Evolutionary conservation across 108 stramenopile genomes (phyloP).

Genomic region (Thalassiosira profunda): DNA sequence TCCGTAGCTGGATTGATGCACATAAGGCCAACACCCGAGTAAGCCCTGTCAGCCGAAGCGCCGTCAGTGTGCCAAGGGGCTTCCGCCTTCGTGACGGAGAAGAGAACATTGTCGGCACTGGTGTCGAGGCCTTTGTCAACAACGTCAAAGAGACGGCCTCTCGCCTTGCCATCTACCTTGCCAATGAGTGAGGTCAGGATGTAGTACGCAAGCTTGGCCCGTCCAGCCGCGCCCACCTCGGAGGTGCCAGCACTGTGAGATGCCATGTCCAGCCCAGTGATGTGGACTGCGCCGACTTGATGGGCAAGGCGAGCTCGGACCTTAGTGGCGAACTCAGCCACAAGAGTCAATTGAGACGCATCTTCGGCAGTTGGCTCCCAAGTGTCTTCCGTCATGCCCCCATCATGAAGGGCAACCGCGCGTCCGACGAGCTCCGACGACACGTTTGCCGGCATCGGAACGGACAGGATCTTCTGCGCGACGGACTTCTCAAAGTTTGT

Average conservation of each 20-base stretch:
- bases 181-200: slow-evolving; percentile 3
- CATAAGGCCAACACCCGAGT: slow-evolving; percentile 11
- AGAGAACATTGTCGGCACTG: slow-evolving; percentile 12
- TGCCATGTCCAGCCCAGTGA: not conserved
- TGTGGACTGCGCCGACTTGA: not conserved
- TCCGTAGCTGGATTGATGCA: slow-evolving; percentile 16
- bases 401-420: too few species aligned
- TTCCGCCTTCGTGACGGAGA: slow-evolving; percentile 24
- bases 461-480: too few species aligned
- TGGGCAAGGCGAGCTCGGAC: not conserved
- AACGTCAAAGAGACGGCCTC: slow-evolving; percentile 11
- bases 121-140: slow-evolving; percentile 1
- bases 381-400: too few species aligned
- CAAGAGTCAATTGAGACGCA: too few species aligned
- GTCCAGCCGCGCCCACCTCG: too few species aligned
- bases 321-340: not conserved
- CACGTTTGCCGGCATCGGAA: too few species aligned
- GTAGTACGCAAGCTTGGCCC: slow-evolving; percentile 24
- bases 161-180: slow-evolving; percentile 12
- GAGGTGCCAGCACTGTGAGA: too few species aligned
- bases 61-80: slow-evolving; percentile 25
- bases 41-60: slow-evolving; percentile 18
- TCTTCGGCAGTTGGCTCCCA: too few species aligned
- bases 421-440: too few species aligned
- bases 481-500: too few species aligned